Conservation (phyloP, 495 filamentous ascomycete genomes). For the Pyrenula massariospora region DNA sequence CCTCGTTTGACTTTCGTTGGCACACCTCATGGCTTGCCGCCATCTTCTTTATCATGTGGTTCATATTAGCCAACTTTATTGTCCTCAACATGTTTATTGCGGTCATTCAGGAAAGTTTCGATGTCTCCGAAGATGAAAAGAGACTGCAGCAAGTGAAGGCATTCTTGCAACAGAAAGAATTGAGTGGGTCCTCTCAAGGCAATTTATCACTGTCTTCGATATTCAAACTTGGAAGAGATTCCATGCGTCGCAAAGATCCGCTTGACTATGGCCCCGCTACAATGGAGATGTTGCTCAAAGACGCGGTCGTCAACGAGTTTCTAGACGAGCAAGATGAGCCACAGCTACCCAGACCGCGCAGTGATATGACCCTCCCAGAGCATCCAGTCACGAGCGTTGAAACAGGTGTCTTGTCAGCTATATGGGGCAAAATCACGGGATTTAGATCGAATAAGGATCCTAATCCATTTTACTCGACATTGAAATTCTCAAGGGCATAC, state of each 20-base stretch:
- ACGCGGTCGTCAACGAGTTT: constrained; percentile 88
- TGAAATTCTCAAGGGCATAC: constrained; percentile 58
- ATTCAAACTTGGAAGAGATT: constrained; percentile 62
- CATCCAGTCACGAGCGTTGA: constrained; percentile 25
- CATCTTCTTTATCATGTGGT: constrained; percentile 88
- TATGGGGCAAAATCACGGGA: constrained; percentile 43
- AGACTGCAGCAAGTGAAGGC: constrained; percentile 89
- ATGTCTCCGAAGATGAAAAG: constrained; percentile 98
- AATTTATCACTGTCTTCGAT: constrained; percentile 84
- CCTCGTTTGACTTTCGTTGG: constrained; percentile 44
- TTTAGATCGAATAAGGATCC: constrained; percentile 56
- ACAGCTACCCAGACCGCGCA: constrained; percentile 15
- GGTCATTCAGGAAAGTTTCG: constrained; percentile 99
- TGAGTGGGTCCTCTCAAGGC: constrained; percentile 50
- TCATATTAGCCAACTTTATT: constrained; percentile 90
- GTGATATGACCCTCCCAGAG: constrained; percentile 12
- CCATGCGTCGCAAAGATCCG: constrained; percentile 59
- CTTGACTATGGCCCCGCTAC: constrained; percentile 79
- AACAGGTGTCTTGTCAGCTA: constrained; percentile 39
- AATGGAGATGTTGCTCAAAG: constrained; percentile 90
- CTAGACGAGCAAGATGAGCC: constrained; percentile 56
- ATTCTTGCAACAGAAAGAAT: constrained; percentile 83
- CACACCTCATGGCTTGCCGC: constrained; percentile 89
- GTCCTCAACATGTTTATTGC: constrained; percentile 99
- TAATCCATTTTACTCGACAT: constrained; percentile 88